These are phyloP conservation scores for Cladosporium oxysporum DNA, from an alignment of 2,329 filamentous ascomycete species.

Conservation along the genomic window DNA sequence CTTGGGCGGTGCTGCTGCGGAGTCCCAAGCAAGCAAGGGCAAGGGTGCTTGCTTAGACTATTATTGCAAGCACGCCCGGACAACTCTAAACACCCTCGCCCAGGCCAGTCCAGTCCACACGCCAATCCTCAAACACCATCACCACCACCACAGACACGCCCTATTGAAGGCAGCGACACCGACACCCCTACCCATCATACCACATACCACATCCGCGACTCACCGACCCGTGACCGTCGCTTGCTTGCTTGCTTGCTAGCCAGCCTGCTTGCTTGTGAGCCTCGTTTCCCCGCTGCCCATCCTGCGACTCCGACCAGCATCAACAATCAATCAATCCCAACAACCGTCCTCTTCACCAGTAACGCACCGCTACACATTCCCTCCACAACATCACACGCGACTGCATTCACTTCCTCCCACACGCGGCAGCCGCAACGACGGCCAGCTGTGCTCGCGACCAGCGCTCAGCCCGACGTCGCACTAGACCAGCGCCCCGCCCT, in stretches of 20 bases:
- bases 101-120: background rate
- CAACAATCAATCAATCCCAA: background rate
- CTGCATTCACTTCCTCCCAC: background rate
- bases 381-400: background rate
- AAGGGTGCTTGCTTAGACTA: background rate
- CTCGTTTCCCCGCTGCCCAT: background rate
- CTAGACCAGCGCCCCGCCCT: conserved; percentile 2
- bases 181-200: background rate
- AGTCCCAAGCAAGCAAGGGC: background rate
- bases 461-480: background rate
- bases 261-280: background rate
- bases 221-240: background rate
- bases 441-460: background rate
- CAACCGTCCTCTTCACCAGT: background rate
- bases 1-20: background rate
- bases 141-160: background rate
- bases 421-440: background rate
- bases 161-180: background rate
- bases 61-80: background rate
- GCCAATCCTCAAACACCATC: background rate
- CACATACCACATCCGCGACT: background rate
- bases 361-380: background rate
- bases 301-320: background rate
- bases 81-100: background rate
- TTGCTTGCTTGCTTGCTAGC: background rate